Evolutionary conservation across 1,284 basidiomycete genomes (phyloP), one percentile per base, ranked within the genome.

Genomic region (Sanghuangporus weigelae): DNA sequence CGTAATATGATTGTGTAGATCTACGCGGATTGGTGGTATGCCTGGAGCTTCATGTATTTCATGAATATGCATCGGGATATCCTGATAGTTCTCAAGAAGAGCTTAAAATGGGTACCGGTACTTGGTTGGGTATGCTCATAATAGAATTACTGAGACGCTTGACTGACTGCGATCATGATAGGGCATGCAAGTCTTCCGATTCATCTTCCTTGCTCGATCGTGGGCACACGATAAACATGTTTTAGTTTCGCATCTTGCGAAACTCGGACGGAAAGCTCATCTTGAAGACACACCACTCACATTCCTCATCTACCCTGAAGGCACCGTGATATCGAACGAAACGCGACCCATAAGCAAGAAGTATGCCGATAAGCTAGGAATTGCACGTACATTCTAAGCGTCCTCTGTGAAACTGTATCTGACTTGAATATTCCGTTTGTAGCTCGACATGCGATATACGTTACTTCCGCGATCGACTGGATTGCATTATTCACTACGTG

Each of bases 391-490:
- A 63, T 40, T 11, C 57, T 57, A 35, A 36, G 63, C 7, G 44
- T 39, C n/a, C 53, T 21, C n/a, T 38, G 53, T 12, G n/a, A 23
- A 8, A 39, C 1, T 16, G 8, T 35, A 11, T 54, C 14, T 38
- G 26, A 54, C 11, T 12, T 38, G 11, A 8, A n/a, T 1, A 12
- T 35, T 51, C 48, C 57, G 50, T 65, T 26, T 54, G 5, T 70
- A 96, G 93, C 74, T 84, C 39, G 94, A 98, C 73, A 84, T 94
- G 76, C 78, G 76, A 53, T 88, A 97, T 71, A 75, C 85, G 16
- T 81, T 99, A 7, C 83, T 98, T 55, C 96, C 96, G 0, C 84
- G 96, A 55, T 93, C 95, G 31, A 97, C 94, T 0, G 96, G 96
- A 0, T 77, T 98, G 58, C 87, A 92, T 66, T 94, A 92, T 73